Evolutionary conservation across 768 basidiomycete species (phyloP), one percentile per base, ranked within the genome.

Genomic region (Pleurotus sapidus): DNA sequence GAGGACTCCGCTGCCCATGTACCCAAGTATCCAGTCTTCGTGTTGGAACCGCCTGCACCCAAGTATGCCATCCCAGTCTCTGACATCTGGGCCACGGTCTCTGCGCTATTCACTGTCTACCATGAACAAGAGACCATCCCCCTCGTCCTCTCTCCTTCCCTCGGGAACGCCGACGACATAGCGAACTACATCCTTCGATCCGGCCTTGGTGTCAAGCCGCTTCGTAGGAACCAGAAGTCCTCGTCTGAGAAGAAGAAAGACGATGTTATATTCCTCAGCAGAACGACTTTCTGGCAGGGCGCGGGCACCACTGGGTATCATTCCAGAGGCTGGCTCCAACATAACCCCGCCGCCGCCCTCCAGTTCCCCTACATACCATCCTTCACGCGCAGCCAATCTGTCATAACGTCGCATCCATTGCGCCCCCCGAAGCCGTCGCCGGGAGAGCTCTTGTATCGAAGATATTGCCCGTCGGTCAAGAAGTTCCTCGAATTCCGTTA

Each of bases 361-460:
- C 30, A 34, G 9, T 77, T 78, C 63, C 78, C 78, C 7, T 66
- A 49, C 43, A 58, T 74, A 3, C 67, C 70, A 15, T 69, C 72
- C 1, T 80, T 78, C 70, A 82, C 81, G 12, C 70, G 79, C 57
- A 70, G 66, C 5, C 71, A 78, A 23, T 70, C 73, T 55, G 78
- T 82, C n/a, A 74, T 80, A 60, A 61, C 81, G n/a, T 69, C 69
- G 24, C 81, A 82, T 61, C 80, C 80, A n/a, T 67, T 78, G n/a
- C 73, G 80, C 11, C 81, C 80, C 2, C 67, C 75, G 0, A 82
- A 82, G 55, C 81, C 80, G 1, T 47, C 49, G 38, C 64, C 72
- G 17, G 67, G 78, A 46, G 60, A 76, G 64, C 56, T 77, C 15
- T 51, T 82, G n/a, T 82, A 81, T 68, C 70, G 57, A 49, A 68